Conservation (phyloP, 495 filamentous ascomycete species). For the Tetracladium setigerum region DNA sequence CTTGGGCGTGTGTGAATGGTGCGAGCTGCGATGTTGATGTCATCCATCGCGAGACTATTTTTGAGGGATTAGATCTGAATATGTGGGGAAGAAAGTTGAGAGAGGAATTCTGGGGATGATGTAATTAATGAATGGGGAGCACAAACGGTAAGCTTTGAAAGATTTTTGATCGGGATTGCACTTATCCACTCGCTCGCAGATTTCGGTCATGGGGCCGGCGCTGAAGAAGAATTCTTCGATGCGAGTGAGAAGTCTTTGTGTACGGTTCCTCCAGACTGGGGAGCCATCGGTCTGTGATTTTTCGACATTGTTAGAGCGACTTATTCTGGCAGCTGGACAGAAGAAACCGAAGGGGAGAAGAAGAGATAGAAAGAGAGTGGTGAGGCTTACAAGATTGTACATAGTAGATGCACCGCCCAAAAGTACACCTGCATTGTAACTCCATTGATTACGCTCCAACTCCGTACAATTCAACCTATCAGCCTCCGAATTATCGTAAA, state of each 20-base stretch:
- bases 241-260: constrained; percentile 6
- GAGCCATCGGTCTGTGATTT: constrained; percentile 35
- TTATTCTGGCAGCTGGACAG: too few relatives aligned
- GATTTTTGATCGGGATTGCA: constrained; percentile 72
- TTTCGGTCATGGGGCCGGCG: constrained; percentile 56
- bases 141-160: constrained; percentile 86
- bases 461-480: constrained; percentile 42
- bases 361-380: neutral
- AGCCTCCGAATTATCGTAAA: constrained; percentile 62
- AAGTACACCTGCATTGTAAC: constrained; percentile 57
- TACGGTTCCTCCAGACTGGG: constrained; percentile 22
- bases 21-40: constrained; percentile 59
- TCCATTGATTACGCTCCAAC: constrained; percentile 51
- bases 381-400: constrained; percentile 49
- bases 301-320: too few relatives aligned
- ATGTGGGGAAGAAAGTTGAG: too few relatives aligned
- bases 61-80: too few relatives aligned
- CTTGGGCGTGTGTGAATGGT: constrained; percentile 51
- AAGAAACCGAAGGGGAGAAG: too few relatives aligned
- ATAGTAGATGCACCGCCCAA: constrained; percentile 60
- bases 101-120: too few relatives aligned
- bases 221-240: constrained; percentile 39
- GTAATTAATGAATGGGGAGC: too few relatives aligned
- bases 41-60: constrained; percentile 80
- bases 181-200: constrained; percentile 52